Evolutionary conservation across 2,329 filamentous ascomycete species (phyloP), one percentile per base, ranked within the genome.

Genomic region (Diaporthe capsici): DNA sequence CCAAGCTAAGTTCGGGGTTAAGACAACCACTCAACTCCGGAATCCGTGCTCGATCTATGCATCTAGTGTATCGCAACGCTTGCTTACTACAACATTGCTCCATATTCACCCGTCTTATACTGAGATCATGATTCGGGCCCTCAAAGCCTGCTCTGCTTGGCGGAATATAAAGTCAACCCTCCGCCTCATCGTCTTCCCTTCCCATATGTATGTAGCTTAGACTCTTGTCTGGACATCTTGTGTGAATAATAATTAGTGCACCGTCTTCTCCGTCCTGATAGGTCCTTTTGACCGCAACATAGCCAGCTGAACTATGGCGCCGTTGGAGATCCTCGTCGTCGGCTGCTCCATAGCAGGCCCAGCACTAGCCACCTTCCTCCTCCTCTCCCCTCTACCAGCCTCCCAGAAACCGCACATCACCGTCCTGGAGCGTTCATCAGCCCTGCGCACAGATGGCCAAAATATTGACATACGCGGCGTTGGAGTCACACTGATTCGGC

Each of bases 301-400:
- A 17, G 2, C 20, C 22, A 12, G 13, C 1, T 17, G 1, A 25
- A 63, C 12, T 28, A 82, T 82, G 80, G 76, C 80, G 10, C 79
- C 80, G 4, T 73, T 84, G 76, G 83, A 78, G 79, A 77, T 85
- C 44, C 83, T 86, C 75, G 83, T 86, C 75, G 80, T 82, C 57
- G 85, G 85, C 15, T 83, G 81, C 31, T 83, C 84, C n/a, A 81
- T 85, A 70, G 81, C 82, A 22, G 85, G 85, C 13, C 83, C 84
- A 13, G 82, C 86, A 5, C 78, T 88, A 4, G 86, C 86, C 31
- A 85, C 83, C 78, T 86, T 85, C 78, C 83, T 89, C 47, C 88
- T 78, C 44, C 77, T 77, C 70, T 76, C 60, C 75, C 57, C 61
- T 57, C 80, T 79, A 44, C 79, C 79, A 10, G 77, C 79, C 8